phyloP scores from a whole-genome alignment of 2,329 filamentous ascomycete species.

The Trichoderma harzianum region DNA sequence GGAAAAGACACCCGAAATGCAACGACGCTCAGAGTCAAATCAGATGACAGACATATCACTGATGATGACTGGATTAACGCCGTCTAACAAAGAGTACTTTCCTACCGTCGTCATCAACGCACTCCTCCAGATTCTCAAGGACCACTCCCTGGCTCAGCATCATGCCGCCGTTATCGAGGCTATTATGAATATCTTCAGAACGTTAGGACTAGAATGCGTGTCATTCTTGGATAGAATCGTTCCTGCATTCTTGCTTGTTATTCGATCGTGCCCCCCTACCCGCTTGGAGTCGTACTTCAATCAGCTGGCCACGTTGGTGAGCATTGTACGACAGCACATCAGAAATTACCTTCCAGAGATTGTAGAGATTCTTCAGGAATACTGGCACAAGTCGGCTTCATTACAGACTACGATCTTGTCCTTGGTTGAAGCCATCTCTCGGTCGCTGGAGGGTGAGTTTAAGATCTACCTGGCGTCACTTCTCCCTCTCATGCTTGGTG shows the following conservation, averaged over 20 bases:
- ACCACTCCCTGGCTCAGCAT: conserved; percentile 83
- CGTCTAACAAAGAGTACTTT: conserved; percentile 97
- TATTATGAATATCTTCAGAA: conserved; percentile 98
- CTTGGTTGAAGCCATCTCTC: conserved; percentile 88
- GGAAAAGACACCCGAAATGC: conserved; percentile 79
- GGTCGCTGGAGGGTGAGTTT: conserved; percentile 94
- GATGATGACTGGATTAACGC: conserved; percentile 96
- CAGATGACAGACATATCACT: conserved; percentile 88
- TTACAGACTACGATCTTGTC: conserved; percentile 89
- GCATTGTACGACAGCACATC: conserved; percentile 95
- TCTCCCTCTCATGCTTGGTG: conserved; percentile 88
- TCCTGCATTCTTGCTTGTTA: conserved; percentile 87
- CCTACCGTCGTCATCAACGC: conserved; percentile 97
- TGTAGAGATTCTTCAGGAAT: conserved; percentile 80
- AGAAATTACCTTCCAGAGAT: conserved; percentile 85
- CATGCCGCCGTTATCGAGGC: conserved; percentile 94
- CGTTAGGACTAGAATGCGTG: conserved; percentile 91
- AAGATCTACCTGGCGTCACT: conserved; percentile 90
- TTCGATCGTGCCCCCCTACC: conserved; percentile 72
- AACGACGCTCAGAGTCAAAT: conserved; percentile 60
- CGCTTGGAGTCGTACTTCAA: conserved; percentile 96
- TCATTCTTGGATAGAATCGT: conserved; percentile 92
- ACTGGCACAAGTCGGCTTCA: conserved; percentile 77
- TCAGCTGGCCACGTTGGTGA: conserved; percentile 87
- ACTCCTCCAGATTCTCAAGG: conserved; percentile 85